Percentiles rank a stretch among this genome's conserved stretches.
phyloP scores from a whole-genome alignment of 2,329 filamentous ascomycete genomes.

The Didymella pomorum region DNA sequence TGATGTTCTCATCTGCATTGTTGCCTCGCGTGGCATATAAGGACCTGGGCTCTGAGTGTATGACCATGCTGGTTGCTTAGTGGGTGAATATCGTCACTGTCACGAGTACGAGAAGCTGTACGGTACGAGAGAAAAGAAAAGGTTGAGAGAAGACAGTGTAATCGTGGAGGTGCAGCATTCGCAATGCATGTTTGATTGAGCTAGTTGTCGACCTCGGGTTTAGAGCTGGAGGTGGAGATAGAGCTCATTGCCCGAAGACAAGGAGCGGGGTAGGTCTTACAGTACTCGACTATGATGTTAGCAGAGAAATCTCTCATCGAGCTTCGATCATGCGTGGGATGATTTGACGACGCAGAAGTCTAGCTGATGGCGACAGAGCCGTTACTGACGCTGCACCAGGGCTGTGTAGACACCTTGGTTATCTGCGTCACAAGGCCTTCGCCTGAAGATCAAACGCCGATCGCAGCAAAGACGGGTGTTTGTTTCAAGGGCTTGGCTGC shows the following conservation, averaged over 20 bases:
- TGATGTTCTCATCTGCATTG: constrained; percentile 36
- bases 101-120: background rate
- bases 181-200: constrained; percentile 4
- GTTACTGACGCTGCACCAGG: background rate
- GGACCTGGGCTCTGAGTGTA: constrained; percentile 33
- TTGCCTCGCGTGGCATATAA: constrained; percentile 29
- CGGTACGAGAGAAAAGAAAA: background rate
- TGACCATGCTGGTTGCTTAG: constrained; percentile 19
- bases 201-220: constrained; percentile 19
- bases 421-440: background rate
- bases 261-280: constrained; percentile 16
- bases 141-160: background rate
- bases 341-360: background rate
- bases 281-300: background rate
- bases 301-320: background rate
- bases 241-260: constrained; percentile 1
- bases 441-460: background rate
- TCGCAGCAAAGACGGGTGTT: background rate
- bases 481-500: background rate
- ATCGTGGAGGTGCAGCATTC: background rate
- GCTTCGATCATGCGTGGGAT: background rate
- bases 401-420: background rate
- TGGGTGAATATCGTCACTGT: background rate
- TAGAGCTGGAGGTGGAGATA: constrained; percentile 12
- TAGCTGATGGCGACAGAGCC: background rate